Base-by-base conservation (phyloP, 1,139 yeast species). In the Candida tropicalis region DNA sequence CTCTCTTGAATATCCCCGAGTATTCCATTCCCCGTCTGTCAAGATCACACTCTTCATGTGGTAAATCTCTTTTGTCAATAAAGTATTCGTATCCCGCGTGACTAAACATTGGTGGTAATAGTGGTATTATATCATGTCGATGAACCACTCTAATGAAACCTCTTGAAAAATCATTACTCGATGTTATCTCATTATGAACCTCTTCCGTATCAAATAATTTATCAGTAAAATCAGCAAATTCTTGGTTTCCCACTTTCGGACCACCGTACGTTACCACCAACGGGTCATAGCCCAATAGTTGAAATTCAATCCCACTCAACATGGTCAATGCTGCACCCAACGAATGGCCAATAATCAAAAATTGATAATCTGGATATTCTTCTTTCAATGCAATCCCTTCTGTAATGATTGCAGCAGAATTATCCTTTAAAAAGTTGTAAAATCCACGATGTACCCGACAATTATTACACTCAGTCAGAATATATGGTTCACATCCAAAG, bases 241-340 rank as follows among this genome's bases (percentile, higher is more conserved):
- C 60, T 5, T 54, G 55, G 55, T 84, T 82, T 2, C 87, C 89
- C 24, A 84, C 64, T 52, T 77, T 77, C 0, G 90, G 87, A 17
- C 80, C 70, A 2, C 84, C 91, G 61, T 67, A 80, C 0, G 84
- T 73, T 8, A 83, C 61, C 1, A 83, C 78, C 34, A 75, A 59
- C 0, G 85, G 83, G 5, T 70, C 60, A 42, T 65, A 66, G 0
- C 86, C 87, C 55, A 76, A 53, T 6, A 76, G 51, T 47, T 69
- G 68, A 44, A 80, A 68, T 54, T 84, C 90, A 20, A 81, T 68
- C 0, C 85, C 90, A 9, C 80, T 72, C 29, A 86, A 61, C 11
- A 72, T 60, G 0, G 89, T 84, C 43, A 84, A 62, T 0, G 89
- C 88, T 2, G 84, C 93, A 1, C 93, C 95, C 23, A 85, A 59